Conservation (phyloP, 1,139 yeast species). For the Yamadazyma diddensiae region DNA sequence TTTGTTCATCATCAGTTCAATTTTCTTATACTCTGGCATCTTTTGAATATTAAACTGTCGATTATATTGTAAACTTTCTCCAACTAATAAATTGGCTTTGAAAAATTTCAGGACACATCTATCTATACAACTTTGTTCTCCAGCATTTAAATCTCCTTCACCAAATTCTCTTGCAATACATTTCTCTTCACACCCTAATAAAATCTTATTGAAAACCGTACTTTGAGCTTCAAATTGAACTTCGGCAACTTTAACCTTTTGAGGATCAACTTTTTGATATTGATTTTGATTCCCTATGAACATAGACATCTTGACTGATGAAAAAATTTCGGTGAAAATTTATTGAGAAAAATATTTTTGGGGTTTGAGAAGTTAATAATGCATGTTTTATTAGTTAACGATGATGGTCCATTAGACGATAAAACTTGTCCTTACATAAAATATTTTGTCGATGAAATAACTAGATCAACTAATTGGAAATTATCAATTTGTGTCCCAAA, state of each 20-base stretch:
- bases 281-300: conserved; percentile 51
- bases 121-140: conserved; percentile 72
- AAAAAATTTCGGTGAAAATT: conserved; percentile 1
- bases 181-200: conserved; percentile 58
- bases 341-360: background rate
- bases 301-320: conserved; percentile 49
- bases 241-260: conserved; percentile 66
- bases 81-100: conserved; percentile 60
- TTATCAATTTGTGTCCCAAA: conserved; percentile 81
- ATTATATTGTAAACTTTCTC: conserved; percentile 37
- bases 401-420: conserved; percentile 91
- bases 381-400: conserved; percentile 70
- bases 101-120: conserved; percentile 77
- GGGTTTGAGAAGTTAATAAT: conserved; percentile 15
- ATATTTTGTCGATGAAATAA: conserved; percentile 71
- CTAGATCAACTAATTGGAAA: conserved; percentile 71
- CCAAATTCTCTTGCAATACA: conserved; percentile 76
- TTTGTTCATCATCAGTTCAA: conserved; percentile 10
- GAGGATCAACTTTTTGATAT: conserved; percentile 55
- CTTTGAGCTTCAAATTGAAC: conserved; percentile 75
- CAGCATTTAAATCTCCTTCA: conserved; percentile 76
- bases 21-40: conserved; percentile 42
- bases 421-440: conserved; percentile 83
- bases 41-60: conserved; percentile 27
- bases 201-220: conserved; percentile 58